A percentile compares a stretch with the other conserved stretches of the same genome.
Conservation (phyloP, 169 alveolate genomes). For the Hammondia hammondi region DNA sequence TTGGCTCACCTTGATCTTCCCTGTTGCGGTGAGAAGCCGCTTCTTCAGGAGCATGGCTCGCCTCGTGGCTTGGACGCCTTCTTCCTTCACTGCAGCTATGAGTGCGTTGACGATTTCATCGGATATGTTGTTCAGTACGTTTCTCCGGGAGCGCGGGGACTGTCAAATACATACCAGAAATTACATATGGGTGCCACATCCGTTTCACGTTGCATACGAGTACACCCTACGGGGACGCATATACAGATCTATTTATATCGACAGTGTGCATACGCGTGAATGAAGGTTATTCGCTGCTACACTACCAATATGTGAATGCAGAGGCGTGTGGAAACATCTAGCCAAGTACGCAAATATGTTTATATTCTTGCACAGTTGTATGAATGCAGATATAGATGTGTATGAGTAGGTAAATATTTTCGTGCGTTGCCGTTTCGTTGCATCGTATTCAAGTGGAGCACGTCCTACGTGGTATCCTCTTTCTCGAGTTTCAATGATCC, state of each 20-base stretch:
- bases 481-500: background rate
- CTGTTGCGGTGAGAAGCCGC: background rate
- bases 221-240: no score
- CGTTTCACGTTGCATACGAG: no score
- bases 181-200: no score
- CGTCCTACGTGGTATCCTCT: conserved; percentile 26
- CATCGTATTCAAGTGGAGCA: background rate
- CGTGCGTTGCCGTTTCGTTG: background rate
- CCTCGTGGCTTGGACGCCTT: background rate
- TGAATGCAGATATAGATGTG: background rate
- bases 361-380: background rate
- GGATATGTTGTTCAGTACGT: background rate
- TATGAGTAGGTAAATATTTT: no score
- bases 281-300: no score
- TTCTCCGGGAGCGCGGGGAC: conserved; percentile 20
- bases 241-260: no score
- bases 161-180: background rate
- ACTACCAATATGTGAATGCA: no score
- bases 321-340: no score
- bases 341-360: no score
- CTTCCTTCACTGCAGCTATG: conserved; percentile 1
- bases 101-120: conserved; percentile 24
- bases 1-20: background rate
- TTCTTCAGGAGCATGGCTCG: conserved; percentile 29
- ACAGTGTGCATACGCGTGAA: no score